A percentile compares a stretch with the other conserved stretches of the same genome.
These are phyloP conservation scores for Epithemia pelagica DNA, from an alignment of 108 stramenopile species.

Conservation along the genomic window DNA sequence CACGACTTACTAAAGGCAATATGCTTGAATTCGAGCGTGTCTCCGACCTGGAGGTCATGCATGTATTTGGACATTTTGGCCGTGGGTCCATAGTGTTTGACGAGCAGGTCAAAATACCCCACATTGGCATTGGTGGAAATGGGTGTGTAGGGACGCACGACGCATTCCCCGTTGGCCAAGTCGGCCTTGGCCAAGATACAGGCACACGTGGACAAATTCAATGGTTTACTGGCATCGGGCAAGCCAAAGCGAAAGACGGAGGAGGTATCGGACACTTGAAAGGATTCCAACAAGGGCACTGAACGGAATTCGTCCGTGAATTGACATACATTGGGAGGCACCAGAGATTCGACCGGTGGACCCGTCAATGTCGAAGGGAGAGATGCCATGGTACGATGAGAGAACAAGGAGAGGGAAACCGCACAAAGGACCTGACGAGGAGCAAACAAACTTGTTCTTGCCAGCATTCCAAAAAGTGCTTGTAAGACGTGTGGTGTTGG, in stretches of 20 bases:
- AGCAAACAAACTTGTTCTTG: no score
- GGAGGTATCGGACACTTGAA: constrained; percentile 45
- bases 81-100: constrained; percentile 70
- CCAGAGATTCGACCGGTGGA: constrained; percentile 26
- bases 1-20: constrained; percentile 76
- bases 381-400: background rate
- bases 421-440: no score
- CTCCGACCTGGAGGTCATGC: constrained; percentile 30
- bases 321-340: constrained; percentile 66
- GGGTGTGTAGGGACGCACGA: constrained; percentile 93
- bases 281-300: constrained; percentile 48
- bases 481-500: background rate
- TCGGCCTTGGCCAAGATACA: constrained; percentile 85
- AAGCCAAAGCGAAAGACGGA: constrained; percentile 63
- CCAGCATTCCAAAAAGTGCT: background rate
- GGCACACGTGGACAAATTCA: constrained; percentile 81
- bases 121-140: constrained; percentile 80
- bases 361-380: constrained; percentile 13
- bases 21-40: constrained; percentile 70
- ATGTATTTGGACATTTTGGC: constrained; percentile 58
- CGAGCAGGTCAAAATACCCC: constrained; percentile 88
- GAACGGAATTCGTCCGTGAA: constrained; percentile 50
- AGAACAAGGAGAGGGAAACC: no score
- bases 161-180: constrained; percentile 33
- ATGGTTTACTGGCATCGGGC: constrained; percentile 42